Percentiles rank a stretch among this genome's conserved stretches.
Evolutionary conservation across 352 stramenopile genomes (phyloP).

Genomic region (Phytophthora chlamydospora): DNA sequence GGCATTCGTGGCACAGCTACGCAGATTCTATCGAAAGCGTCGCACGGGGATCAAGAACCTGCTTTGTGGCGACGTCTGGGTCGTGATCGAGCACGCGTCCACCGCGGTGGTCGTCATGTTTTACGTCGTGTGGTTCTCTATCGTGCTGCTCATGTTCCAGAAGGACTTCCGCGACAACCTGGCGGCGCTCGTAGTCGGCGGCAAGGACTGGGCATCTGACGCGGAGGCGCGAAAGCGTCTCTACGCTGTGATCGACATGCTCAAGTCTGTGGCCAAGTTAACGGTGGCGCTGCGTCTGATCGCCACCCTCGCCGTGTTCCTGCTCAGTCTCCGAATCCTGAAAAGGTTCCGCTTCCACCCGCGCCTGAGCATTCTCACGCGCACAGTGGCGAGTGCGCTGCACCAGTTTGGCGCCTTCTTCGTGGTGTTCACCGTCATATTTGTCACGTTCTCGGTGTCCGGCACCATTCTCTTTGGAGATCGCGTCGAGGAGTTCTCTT

Average conservation of each 20-base stretch:
- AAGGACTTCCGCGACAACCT: constrained; percentile 31
- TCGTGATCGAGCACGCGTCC: constrained; percentile 25
- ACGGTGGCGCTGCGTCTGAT: constrained; percentile 27
- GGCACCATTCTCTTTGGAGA: constrained; percentile 65
- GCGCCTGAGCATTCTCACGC: constrained; percentile 26
- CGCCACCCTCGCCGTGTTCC: constrained; percentile 21
- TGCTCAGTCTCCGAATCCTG: constrained; percentile 29
- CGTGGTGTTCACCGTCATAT: constrained; percentile 63
- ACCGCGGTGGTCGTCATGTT: constrained; percentile 31
- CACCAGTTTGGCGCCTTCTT: constrained; percentile 61
- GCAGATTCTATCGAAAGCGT: constrained; percentile 26
- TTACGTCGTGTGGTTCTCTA: constrained; percentile 49
- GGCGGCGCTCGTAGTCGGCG: constrained; percentile 16
- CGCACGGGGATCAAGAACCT: constrained; percentile 9
- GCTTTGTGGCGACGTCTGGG: constrained; percentile 47
- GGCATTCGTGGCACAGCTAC: constrained; percentile 22
- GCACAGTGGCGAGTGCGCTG: constrained; percentile 41
- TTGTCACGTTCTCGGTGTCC: constrained; percentile 56
- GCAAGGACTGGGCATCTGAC: constrained; percentile 26
- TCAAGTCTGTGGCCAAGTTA: constrained; percentile 20
- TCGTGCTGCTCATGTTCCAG: constrained; percentile 48
- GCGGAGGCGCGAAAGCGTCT: constrained; percentile 26
- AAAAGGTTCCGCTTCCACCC: constrained; percentile 37
- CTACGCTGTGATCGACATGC: constrained; percentile 20
- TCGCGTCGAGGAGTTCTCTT: constrained; percentile 53